Evolutionary conservation across 352 stramenopile genomes (phyloP), one percentile per base, ranked within the genome.

Genomic region (Globisporangium orthogonon): DNA sequence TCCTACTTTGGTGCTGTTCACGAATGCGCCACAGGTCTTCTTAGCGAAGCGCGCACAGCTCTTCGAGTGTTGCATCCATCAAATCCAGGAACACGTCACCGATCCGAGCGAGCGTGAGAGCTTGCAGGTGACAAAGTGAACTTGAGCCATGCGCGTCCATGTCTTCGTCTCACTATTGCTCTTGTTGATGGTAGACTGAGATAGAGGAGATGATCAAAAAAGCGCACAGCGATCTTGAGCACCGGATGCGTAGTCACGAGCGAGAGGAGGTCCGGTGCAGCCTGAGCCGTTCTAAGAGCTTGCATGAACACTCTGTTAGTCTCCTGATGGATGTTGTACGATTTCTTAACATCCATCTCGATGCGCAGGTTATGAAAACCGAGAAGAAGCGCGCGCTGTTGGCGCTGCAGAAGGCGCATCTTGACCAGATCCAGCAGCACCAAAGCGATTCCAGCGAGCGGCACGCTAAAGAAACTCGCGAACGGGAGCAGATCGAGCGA

Each of bases 391-490:
- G 61, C 28, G 55, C 62, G 17, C 33, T 73, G 15, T 41, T 65
- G 40, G 44, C 49, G n/a, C 50, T 73, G 33, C 69, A 73, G 40
- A 58, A 67, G 7, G 65, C 60, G 11, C 66, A 73, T n/a, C 62
- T 66, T 37, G 65, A 67, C 13, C 53, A 76, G 43, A 73, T 73
- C 11, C 29, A 71, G 43, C 53, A 60, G n/a, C 62, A 66, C 44
- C 23, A 51, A 10, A 40, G 23, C 29, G 58, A 41, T 18, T 37
- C 7, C 54, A 65, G 30, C 28, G 52, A n/a, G 3, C 56, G 49
- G 13, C 48, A 17, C 9, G 18, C n/a, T 0, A 30, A 58, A 13
- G n/a, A 61, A 18, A 18, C 4, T 14, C 13, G 17, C 5, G 30
- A 48, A 9, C 45, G 31, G 37, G 18, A 51, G 40, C 29, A 54